These are phyloP conservation scores for Pleurozium schreberi DNA, from an alignment of 225 moss, liverwort and hornwort species.

Conservation along the genomic window DNA sequence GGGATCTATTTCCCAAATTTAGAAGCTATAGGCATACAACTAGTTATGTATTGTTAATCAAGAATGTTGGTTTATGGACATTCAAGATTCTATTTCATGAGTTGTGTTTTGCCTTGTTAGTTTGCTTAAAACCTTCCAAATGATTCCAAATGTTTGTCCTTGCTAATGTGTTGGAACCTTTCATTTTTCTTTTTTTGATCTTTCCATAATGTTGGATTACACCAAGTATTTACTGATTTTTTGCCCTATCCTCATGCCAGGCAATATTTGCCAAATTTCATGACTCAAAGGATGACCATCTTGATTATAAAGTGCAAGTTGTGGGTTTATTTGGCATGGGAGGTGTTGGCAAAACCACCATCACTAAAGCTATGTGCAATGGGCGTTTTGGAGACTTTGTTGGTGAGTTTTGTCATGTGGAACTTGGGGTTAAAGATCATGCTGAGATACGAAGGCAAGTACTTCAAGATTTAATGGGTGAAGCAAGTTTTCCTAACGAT, in stretches of 20 bases:
- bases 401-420: not conserved
- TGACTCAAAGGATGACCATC: not conserved
- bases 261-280: not conserved
- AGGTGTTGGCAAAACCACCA: not conserved
- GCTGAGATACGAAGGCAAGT: not conserved
- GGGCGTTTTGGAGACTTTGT: not conserved
- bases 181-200: not conserved
- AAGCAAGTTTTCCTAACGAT: not conserved
- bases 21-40: too few relatives aligned
- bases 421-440: not conserved
- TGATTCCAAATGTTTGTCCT: too few relatives aligned
- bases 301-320: not conserved
- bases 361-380: not conserved
- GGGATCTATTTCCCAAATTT: too few relatives aligned
- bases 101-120: not conserved
- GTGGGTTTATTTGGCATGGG: not conserved
- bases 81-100: not conserved
- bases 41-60: not conserved
- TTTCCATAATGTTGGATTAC: not conserved
- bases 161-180: too few relatives aligned
- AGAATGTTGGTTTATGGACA: not conserved
- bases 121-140: too few relatives aligned
- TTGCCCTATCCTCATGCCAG: rapidly evolving
- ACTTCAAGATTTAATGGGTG: not conserved
- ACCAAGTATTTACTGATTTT: too few relatives aligned